Evolutionary conservation across 2,329 filamentous ascomycete species (phyloP).

Genomic region (Verticillium alfalfae): DNA sequence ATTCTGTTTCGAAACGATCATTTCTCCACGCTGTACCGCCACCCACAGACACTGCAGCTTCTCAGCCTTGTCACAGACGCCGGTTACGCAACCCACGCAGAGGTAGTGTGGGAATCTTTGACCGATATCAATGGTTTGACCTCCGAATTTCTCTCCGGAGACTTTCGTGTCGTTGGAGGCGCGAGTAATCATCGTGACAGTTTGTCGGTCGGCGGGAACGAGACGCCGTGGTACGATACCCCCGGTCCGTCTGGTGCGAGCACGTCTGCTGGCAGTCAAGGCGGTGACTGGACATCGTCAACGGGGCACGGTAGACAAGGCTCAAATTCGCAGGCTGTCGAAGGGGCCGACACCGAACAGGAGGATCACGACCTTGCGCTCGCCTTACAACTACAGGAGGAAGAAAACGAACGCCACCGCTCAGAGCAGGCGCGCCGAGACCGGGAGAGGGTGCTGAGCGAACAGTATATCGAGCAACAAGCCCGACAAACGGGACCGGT

Average conservation of each 20-base stretch:
- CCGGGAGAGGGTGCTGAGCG: slow-evolving; percentile 63
- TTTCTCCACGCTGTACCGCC: slow-evolving; percentile 89
- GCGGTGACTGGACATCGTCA: slow-evolving; percentile 50
- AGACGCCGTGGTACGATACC: background rate
- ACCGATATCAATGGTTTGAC: slow-evolving; percentile 80
- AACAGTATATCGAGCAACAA: slow-evolving; percentile 65
- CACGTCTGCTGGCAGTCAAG: slow-evolving; percentile 6
- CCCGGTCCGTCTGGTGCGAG: slow-evolving; percentile 3
- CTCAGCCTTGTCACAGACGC: slow-evolving; percentile 88
- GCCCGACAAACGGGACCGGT: slow-evolving; percentile 28
- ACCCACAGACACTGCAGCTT: slow-evolving; percentile 70
- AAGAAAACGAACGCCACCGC: slow-evolving; percentile 78
- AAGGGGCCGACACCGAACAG: slow-evolving; percentile 31
- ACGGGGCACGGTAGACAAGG: slow-evolving; percentile 17
- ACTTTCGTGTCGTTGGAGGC: slow-evolving; percentile 80
- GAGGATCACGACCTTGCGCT: slow-evolving; percentile 85
- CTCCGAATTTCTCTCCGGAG: slow-evolving; percentile 81
- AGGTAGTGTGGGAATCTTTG: slow-evolving; percentile 94
- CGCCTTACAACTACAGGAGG: slow-evolving; percentile 88
- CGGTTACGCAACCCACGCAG: slow-evolving; percentile 80
- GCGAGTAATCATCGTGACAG: slow-evolving; percentile 10
- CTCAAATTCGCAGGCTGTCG: background rate
- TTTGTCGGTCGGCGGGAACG: background rate
- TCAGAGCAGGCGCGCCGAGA: slow-evolving; percentile 53
- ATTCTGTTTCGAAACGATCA: slow-evolving; percentile 97